A percentile compares a stretch with the other conserved stretches of the same genome.
Evolutionary conservation across 306 rosid species (phyloP).

Genomic region (Corylus heterophylla): DNA sequence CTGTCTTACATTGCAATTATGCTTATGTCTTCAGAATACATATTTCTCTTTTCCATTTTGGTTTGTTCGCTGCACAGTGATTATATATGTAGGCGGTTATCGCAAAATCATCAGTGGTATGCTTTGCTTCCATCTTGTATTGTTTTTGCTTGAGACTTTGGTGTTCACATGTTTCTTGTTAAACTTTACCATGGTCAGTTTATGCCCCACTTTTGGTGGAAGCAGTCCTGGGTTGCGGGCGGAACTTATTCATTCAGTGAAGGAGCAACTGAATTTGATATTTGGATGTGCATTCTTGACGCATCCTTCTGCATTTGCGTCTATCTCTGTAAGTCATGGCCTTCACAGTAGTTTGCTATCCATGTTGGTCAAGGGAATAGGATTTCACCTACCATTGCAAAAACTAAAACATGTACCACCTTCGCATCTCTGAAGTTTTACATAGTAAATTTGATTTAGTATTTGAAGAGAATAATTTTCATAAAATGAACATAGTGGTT

Average conservation of each 20-base stretch:
- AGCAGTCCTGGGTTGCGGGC: conserved; percentile 91
- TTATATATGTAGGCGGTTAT: background rate
- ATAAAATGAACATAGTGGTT: background rate
- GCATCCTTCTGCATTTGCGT: conserved; percentile 86
- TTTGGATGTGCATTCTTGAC: conserved; percentile 75
- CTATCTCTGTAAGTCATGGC: conserved; percentile 76
- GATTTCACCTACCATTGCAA: background rate
- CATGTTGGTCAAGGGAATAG: conserved; percentile 7
- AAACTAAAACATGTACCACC: background rate
- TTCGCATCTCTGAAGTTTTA: background rate
- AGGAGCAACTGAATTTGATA: conserved; percentile 72
- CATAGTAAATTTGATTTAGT: background rate
- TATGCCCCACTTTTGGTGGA: conserved; percentile 93
- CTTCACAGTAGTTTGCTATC: conserved; percentile 8
- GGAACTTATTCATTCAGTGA: conserved; percentile 81
- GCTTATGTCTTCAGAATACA: background rate
- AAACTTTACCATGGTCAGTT: conserved; percentile 42
- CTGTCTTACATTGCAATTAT: background rate
- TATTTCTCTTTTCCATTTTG: background rate
- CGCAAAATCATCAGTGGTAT: background rate
- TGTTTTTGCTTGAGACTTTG: conserved; percentile 14
- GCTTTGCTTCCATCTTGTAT: background rate
- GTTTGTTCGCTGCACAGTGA: background rate
- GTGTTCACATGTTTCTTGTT: conserved; percentile 22
- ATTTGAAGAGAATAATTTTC: background rate